Evolutionary conservation across 2,329 filamentous ascomycete species (phyloP).

Genomic region (Phaeomoniella chlamydospora): DNA sequence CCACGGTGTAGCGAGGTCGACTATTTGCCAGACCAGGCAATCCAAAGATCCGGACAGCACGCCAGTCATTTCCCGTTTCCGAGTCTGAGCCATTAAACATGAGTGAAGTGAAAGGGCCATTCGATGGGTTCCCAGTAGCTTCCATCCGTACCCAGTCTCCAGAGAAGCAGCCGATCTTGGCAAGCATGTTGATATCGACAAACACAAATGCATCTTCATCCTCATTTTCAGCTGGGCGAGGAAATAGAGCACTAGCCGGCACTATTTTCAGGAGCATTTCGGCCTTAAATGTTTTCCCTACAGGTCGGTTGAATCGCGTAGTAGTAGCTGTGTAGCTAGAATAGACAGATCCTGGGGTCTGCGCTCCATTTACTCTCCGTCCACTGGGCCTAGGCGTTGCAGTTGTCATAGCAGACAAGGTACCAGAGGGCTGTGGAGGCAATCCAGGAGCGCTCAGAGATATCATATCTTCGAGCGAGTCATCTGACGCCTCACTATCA

Average conservation of each 20-base stretch:
- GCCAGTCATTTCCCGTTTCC: conserved; percentile 57
- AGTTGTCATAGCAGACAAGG: conserved; percentile 63
- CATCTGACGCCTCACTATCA: conserved; percentile 69
- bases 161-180: conserved; percentile 89
- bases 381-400: conserved; percentile 67
- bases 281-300: conserved; percentile 70
- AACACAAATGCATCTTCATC: conserved; percentile 78
- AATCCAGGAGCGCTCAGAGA: conserved; percentile 69
- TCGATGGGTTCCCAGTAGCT: conserved; percentile 52
- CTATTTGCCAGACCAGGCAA: conserved; percentile 51
- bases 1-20: conserved; percentile 41
- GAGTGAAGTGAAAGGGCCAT: conserved; percentile 46
- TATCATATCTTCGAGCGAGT: conserved; percentile 87
- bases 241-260: conserved; percentile 66
- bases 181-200: conserved; percentile 72
- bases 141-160: conserved; percentile 92
- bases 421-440: conserved; percentile 62
- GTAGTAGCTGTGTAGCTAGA: conserved; percentile 80
- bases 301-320: conserved; percentile 54
- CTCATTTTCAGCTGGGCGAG: conserved; percentile 70
- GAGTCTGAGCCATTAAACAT: conserved; percentile 45
- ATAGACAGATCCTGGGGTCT: conserved; percentile 76
- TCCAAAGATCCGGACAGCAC: conserved; percentile 78
- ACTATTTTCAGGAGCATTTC: conserved; percentile 62
- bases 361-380: conserved; percentile 56